These are phyloP conservation scores for Rosa lucieae DNA, from an alignment of 306 rosid species.

Conservation along the genomic window DNA sequence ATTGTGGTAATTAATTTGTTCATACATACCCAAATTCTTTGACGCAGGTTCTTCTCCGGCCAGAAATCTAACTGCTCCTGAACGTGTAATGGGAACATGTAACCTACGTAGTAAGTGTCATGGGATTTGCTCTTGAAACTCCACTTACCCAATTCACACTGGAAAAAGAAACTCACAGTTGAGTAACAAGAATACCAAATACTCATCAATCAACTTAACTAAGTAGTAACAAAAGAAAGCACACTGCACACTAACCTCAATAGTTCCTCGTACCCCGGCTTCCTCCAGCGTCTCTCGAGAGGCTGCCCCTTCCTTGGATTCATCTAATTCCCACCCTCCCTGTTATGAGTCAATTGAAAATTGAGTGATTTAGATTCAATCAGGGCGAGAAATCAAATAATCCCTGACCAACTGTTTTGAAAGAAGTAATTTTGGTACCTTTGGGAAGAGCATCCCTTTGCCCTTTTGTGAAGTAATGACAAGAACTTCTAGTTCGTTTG, in stretches of 20 bases:
- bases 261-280: constrained; percentile 84
- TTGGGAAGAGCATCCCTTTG: constrained; percentile 82
- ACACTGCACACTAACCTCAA: constrained; percentile 45
- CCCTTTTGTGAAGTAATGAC: constrained; percentile 90
- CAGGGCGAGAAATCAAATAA: background rate
- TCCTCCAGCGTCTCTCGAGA: constrained; percentile 80
- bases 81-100: constrained; percentile 89
- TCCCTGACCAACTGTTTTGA: background rate
- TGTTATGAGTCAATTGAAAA: constrained; percentile 12
- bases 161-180: constrained; percentile 6
- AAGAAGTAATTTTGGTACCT: constrained; percentile 42
- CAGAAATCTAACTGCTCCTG: constrained; percentile 77
- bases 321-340: constrained; percentile 98
- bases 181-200: background rate
- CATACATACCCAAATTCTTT: constrained; percentile 71
- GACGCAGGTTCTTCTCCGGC: constrained; percentile 82
- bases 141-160: constrained; percentile 84
- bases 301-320: constrained; percentile 87
- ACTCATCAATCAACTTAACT: background rate
- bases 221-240: background rate
- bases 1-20: background rate
- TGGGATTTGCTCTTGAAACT: constrained; percentile 85
- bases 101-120: constrained; percentile 72
- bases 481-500: constrained; percentile 68
- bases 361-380: background rate